Conservation (phyloP, 108 stramenopile genomes). For the Nitzschia sp. region DNA sequence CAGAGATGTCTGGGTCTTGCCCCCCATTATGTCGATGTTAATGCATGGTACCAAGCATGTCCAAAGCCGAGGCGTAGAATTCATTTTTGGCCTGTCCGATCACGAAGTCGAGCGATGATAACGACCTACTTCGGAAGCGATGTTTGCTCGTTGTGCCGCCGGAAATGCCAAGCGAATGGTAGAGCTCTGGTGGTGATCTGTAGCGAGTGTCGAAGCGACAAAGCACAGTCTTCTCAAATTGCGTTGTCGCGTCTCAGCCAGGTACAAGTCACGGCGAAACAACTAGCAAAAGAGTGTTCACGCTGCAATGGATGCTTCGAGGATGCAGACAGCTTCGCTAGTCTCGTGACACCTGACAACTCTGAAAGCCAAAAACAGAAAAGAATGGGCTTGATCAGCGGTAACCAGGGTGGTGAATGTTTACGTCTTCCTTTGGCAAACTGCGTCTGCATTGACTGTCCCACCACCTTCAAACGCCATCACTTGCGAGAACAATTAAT, state of each 20-base stretch:
- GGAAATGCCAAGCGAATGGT: constrained; percentile 68
- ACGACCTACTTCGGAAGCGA: constrained; percentile 82
- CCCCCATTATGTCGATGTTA: constrained; percentile 69
- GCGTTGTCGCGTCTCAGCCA: constrained; percentile 55
- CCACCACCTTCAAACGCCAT: constrained; percentile 74
- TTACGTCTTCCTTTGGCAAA: constrained; percentile 71
- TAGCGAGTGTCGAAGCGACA: constrained; percentile 50
- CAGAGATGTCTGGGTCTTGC: constrained; percentile 79
- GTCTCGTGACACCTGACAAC: constrained; percentile 8
- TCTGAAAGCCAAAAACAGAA: neutral
- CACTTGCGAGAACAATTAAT: constrained; percentile 64
- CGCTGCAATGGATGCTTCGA: constrained; percentile 77
- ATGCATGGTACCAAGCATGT: constrained; percentile 66
- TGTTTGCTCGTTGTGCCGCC: constrained; percentile 69
- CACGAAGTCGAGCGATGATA: constrained; percentile 69
- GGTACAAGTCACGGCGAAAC: constrained; percentile 48
- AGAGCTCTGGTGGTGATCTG: constrained; percentile 72
- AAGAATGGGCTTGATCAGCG: constrained; percentile 11
- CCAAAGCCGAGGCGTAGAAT: constrained; percentile 82
- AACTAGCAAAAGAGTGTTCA: constrained; percentile 61
- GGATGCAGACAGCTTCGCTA: constrained; percentile 63
- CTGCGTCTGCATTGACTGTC: constrained; percentile 88
- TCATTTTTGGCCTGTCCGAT: constrained; percentile 80
- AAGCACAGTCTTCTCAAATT: constrained; percentile 34
- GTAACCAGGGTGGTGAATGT: constrained; percentile 13